Conservation (phyloP, 1,284 basidiomycete genomes). For the Marasmius sp. region DNA sequence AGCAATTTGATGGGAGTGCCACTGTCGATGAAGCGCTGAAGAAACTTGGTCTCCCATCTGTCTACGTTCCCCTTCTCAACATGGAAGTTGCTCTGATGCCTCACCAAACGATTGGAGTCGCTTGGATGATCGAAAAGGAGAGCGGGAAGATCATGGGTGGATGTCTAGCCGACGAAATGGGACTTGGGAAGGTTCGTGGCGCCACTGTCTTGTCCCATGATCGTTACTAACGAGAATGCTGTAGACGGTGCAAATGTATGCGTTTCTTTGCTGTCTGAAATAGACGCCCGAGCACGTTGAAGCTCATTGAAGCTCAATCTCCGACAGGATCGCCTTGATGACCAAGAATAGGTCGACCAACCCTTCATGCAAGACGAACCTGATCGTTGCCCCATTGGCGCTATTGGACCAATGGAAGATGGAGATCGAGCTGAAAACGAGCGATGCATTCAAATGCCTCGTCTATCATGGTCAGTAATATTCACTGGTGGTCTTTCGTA, state of each 20-base stretch:
- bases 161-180: constrained; percentile 79
- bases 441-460: constrained; percentile 39
- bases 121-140: constrained; percentile 68
- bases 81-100: constrained; percentile 61
- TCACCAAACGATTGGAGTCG: constrained; percentile 65
- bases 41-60: constrained; percentile 40
- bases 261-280: not conserved
- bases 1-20: constrained; percentile 54
- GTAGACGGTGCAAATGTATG: constrained; percentile 49
- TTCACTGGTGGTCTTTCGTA: not conserved
- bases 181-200: constrained; percentile 49
- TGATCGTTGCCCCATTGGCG: constrained; percentile 56
- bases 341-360: constrained; percentile 44
- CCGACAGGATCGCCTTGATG: constrained; percentile 45
- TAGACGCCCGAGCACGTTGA: not conserved
- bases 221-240: not conserved
- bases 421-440: constrained; percentile 59
- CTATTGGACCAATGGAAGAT: constrained; percentile 58
- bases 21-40: constrained; percentile 50
- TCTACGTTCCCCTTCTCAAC: constrained; percentile 43
- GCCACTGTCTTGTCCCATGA: not conserved
- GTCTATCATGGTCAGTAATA: constrained; percentile 53
- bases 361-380: constrained; percentile 46
- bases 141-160: constrained; percentile 48
- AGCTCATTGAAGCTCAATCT: not conserved